Base-by-base conservation (phyloP, 495 filamentous ascomycete genomes). In the Talaromyces adpressus region DNA sequence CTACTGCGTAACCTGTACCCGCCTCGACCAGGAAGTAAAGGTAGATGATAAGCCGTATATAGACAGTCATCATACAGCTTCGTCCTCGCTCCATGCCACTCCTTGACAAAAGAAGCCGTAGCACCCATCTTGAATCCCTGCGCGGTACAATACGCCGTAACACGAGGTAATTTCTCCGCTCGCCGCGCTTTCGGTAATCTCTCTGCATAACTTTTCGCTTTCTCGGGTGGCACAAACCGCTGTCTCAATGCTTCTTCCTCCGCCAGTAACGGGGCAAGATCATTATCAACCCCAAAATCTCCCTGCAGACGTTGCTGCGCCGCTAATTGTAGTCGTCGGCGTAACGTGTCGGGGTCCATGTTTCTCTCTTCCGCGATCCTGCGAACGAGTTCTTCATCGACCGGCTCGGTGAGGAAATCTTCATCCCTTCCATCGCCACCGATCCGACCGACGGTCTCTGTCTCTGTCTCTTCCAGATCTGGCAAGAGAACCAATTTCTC, bases 51-150 rank as follows among this genome's bases (percentile, higher is more conserved):
- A 32, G 93, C 94, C 5, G 87, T 89, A 69, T 99, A 99, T 20
- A 99, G 81, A 70, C 95, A 98, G 71, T 99, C 95, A 73, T 98
- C 95, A 73, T 99, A 99, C n/a, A 98, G 82, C 73, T 99, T 99
- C 47, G 93, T 96, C 76, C 90, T 85, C 0, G 92, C 95, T n/a
- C 88, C 88, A 81, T 99, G 94, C 70, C 85, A 85, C 53, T 88
- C 91, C 71, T 89, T 90, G 39, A 97, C 82, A 77, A 99, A 99
- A 53, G 89, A 84, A 20, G 91, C 91, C 47, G 91, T 89, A 27
- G 87, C 84, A 68, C 89, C 88, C 79, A 96, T 87, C 76, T 91
- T 93, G 74, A 89, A 97, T 11, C 89, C 89, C 76, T 97, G 91
- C 4, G 95, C 95, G 0, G 93, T 97, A 73, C 93, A 97, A 74